Conservation (phyloP, 148 eudicot species). For the Arbutus unedo region DNA sequence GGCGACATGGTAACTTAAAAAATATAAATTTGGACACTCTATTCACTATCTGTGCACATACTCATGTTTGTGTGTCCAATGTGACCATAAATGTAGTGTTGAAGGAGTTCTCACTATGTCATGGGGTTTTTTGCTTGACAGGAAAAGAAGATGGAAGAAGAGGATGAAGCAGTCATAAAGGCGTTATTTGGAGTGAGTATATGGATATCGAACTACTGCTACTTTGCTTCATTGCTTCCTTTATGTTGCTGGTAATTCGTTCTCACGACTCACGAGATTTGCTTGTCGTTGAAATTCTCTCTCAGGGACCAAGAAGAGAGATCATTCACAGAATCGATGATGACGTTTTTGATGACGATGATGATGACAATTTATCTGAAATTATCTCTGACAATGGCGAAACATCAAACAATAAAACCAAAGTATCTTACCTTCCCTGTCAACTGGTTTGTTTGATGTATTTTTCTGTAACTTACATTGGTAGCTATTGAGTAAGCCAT, state of each 20-base stretch:
- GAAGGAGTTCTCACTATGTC: neutral
- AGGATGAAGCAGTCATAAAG: conserved; percentile 86
- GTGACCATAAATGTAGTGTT: too few species aligned
- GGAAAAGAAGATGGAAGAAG: conserved; percentile 72
- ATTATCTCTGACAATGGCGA: conserved; percentile 25
- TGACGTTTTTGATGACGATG: conserved; percentile 74
- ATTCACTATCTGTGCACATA: neutral
- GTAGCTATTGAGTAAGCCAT: neutral
- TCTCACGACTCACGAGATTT: neutral
- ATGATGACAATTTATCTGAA: conserved; percentile 42
- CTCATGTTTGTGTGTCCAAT: neutral
- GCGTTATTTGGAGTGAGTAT: conserved; percentile 60
- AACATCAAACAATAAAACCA: conserved; percentile 23
- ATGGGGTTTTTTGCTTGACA: conserved; percentile 16
- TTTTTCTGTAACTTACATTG: neutral
- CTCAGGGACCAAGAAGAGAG: conserved; percentile 50
- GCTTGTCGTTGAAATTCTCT: conserved; percentile 8
- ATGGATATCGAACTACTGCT: neutral
- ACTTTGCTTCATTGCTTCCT: neutral
- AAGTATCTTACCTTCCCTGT: conserved; percentile 32
- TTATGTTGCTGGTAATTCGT: neutral
- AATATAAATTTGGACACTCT: neutral
- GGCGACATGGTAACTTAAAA: neutral
- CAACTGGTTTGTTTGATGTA: neutral
- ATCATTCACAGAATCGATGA: conserved; percentile 55